phyloP scores from a whole-genome alignment of 2,329 filamentous ascomycete genomes.

The Cytospora paraplurivora region DNA sequence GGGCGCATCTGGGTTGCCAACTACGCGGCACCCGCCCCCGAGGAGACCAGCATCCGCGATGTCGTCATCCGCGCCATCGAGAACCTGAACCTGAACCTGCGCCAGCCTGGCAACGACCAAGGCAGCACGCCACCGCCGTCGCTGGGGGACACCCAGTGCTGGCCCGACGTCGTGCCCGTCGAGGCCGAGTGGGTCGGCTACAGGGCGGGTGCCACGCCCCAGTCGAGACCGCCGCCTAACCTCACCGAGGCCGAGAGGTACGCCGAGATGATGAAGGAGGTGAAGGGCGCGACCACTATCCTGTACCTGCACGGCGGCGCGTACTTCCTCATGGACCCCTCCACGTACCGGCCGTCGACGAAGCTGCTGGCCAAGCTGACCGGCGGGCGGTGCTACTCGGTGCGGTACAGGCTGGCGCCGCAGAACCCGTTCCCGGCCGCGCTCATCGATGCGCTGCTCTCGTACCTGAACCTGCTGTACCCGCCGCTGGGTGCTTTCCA shows the following conservation, averaged over 20 bases:
- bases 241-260: slow-evolving; percentile 67
- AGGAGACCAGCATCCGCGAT: slow-evolving; percentile 58
- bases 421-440: slow-evolving; percentile 75
- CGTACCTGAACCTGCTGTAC: slow-evolving; percentile 73
- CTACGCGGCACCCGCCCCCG: slow-evolving; percentile 63
- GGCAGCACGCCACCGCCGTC: slow-evolving; percentile 13
- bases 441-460: slow-evolving; percentile 70
- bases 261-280: slow-evolving; percentile 66
- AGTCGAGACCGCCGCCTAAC: slow-evolving; percentile 52
- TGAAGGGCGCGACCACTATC: slow-evolving; percentile 62
- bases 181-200: slow-evolving; percentile 79
- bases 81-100: slow-evolving; percentile 45
- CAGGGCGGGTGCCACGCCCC: slow-evolving; percentile 53
- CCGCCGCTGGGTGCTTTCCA: slow-evolving; percentile 70
- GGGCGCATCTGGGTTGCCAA: slow-evolving; percentile 81
- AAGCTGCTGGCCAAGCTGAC: slow-evolving; percentile 67
- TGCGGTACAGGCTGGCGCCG: slow-evolving; percentile 75
- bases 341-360: slow-evolving; percentile 61
- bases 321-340: slow-evolving; percentile 72
- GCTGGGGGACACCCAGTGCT: slow-evolving; percentile 33
- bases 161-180: slow-evolving; percentile 58
- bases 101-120: slow-evolving; percentile 28
- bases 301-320: slow-evolving; percentile 79
- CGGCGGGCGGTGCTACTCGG: slow-evolving; percentile 68
- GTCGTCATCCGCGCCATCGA: slow-evolving; percentile 61